Evolutionary conservation across 1,139 yeast species (phyloP).

Genomic region (Suhomyces ambrosiae): DNA sequence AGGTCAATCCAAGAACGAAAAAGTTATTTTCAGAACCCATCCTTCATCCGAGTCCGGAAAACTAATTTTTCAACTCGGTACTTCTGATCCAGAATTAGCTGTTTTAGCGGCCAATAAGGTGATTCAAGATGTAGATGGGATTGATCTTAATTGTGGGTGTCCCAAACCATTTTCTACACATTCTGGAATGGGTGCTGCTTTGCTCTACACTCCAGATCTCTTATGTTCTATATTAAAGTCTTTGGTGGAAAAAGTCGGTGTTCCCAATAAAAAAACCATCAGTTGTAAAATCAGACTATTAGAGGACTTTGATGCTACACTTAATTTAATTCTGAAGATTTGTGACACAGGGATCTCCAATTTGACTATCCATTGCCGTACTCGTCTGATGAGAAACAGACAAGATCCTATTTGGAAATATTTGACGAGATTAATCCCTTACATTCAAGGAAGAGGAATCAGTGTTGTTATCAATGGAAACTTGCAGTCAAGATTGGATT

Average conservation of each 20-base stretch:
- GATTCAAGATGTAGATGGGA: conserved; percentile 85
- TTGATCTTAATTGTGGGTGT: conserved; percentile 94
- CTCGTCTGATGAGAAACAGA: conserved; percentile 85
- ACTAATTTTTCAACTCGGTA: conserved; percentile 87
- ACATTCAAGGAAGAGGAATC: conserved; percentile 66
- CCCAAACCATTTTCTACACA: conserved; percentile 89
- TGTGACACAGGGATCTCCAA: conserved; percentile 82
- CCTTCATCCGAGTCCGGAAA: conserved; percentile 62
- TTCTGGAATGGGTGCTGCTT: conserved; percentile 97
- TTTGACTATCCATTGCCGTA: conserved; percentile 89
- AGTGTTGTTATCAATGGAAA: conserved; percentile 83
- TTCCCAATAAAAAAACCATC: conserved; percentile 73
- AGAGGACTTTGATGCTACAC: conserved; percentile 59
- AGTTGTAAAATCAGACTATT: conserved; percentile 86
- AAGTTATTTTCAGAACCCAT: conserved; percentile 70
- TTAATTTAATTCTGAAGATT: conserved; percentile 60
- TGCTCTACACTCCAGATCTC: conserved; percentile 76
- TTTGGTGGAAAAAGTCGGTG: conserved; percentile 79
- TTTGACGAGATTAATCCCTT: conserved; percentile 59
- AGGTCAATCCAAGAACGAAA: conserved; percentile 16
- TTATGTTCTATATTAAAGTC: conserved; percentile 66
- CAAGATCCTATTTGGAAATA: conserved; percentile 75
- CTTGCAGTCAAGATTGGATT: conserved; percentile 58
- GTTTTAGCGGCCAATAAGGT: conserved; percentile 83
- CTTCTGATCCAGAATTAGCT: conserved; percentile 80